Conservation (phyloP, 495 filamentous ascomycete species). For the Aspergillus mulundensis region DNA sequence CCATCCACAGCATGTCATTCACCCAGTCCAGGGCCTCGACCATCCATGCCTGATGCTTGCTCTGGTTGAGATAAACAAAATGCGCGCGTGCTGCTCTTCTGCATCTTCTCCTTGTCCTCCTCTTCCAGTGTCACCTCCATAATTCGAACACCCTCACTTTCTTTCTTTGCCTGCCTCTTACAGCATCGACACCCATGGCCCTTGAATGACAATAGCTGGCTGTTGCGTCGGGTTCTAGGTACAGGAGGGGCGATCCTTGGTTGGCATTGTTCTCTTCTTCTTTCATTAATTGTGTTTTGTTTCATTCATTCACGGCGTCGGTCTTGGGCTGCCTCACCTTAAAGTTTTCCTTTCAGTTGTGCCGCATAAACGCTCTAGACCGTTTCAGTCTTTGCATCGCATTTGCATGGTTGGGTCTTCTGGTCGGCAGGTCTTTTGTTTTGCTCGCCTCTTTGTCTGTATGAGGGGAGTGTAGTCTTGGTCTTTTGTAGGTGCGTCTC, state of each 20-base stretch:
- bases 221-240: neutral
- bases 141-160: no score
- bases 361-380: constrained; percentile 10
- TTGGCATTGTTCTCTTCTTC: constrained; percentile 7
- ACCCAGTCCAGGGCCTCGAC: constrained; percentile 2
- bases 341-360: neutral
- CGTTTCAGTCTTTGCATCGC: constrained; percentile 1
- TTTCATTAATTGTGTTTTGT: constrained; percentile 1
- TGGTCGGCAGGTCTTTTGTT: no score
- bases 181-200: constrained; percentile 2
- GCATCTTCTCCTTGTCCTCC: constrained; percentile 9
- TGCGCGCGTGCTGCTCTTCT: neutral
- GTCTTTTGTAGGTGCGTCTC: neutral
- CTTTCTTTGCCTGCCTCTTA: no score
- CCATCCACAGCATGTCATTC: neutral
- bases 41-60: neutral
- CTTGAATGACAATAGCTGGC: constrained; percentile 8
- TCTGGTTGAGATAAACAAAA: constrained; percentile 4
- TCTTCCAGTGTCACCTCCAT: no score
- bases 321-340: neutral
- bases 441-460: neutral
- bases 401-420: neutral
- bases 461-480: neutral
- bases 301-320: constrained; percentile 10
- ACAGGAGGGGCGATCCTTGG: constrained; percentile 5